A percentile compares a stretch with the other conserved stretches of the same genome.
Evolutionary conservation across 2,329 filamentous ascomycete species (phyloP).

Genomic region (Penicillium vulpinum): DNA sequence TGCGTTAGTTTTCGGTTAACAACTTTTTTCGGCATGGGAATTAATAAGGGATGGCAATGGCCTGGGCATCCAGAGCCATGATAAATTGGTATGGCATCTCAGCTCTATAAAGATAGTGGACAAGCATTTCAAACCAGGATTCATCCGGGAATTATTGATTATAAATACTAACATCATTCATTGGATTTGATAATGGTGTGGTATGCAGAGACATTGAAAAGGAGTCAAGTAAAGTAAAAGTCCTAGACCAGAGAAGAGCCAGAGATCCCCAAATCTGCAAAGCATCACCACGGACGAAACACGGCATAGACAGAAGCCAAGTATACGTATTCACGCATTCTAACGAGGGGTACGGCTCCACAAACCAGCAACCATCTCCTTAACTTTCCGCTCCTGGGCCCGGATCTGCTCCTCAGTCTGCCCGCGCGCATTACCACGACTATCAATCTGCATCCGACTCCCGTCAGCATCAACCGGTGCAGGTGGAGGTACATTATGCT

Average conservation of each 20-base stretch:
- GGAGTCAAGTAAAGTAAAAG: neutral
- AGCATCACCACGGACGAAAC: neutral
- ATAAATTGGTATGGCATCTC: neutral
- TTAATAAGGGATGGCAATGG: neutral
- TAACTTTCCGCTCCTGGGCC: constrained; percentile 60
- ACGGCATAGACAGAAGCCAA: neutral
- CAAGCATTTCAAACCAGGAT: neutral
- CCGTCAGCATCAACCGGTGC: neutral
- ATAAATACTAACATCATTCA: neutral
- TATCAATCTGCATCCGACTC: constrained; percentile 55
- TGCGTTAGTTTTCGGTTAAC: neutral
- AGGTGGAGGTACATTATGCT: constrained; percentile 24
- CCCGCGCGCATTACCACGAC: constrained; percentile 58
- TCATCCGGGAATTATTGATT: neutral
- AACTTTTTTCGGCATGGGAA: neutral
- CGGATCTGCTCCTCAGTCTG: constrained; percentile 64
- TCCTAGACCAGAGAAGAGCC: neutral
- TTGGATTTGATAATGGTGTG: neutral
- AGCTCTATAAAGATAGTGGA: neutral
- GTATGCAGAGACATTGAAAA: neutral
- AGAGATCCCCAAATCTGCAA: neutral
- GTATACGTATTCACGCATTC: constrained; percentile 12
- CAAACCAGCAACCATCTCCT: constrained; percentile 59
- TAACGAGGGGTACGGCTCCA: constrained; percentile 47
- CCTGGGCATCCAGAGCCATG: too few species aligned